Base-by-base conservation (phyloP, 306 rosid species). In the Hylodesmum podocarpum region DNA sequence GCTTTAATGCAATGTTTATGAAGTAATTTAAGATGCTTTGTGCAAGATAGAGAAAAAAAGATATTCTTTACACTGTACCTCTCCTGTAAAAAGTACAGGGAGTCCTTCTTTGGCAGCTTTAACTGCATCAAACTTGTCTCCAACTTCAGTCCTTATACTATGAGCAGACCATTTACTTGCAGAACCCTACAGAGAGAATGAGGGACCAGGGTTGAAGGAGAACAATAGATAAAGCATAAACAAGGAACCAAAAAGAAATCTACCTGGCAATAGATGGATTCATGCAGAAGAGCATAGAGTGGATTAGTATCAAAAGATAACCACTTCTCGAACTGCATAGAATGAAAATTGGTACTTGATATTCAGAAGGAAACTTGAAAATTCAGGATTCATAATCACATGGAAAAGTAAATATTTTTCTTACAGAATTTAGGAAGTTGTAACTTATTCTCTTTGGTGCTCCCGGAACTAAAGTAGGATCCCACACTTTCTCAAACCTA, bases 401-500 rank as follows among this genome's bases (percentile, higher is more conserved):
- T n/a, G 13, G 25, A 62, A 67, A 80, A 49, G 51, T 15, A 69
- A 49, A 67, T 57, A 78, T 83, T 78, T 61, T 70, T 64, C 93
- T 88, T 86, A 95, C 99, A 74, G 89, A 78, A 54, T 67, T 87
- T 70, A 95, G 82, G 84, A 95, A 95, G 89, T 80, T 81, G 82
- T 84, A 83, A 78, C 90, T 92, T 80, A 95, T 90, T 82, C 50
- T 81, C 82, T 87, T 92, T 1, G 87, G 88, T 72, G 89, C 86
- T 78, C 97, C 99, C 0, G 90, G 88, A 72, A 92, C 96, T 86
- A 95, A 44, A 39, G 87, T 68, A 62, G 99, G 97, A 84, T 95
- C 99, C 99, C 99, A 95, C 58, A 84, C 93, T 46, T 84, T 89
- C 91, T 95, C 97, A 83, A 95, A 85, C 97, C 99, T 95, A 73